A percentile compares a stretch with the other conserved stretches of the same genome.
phyloP scores from a whole-genome alignment of 768 basidiomycete genomes.

The Agrocybe praecox region DNA sequence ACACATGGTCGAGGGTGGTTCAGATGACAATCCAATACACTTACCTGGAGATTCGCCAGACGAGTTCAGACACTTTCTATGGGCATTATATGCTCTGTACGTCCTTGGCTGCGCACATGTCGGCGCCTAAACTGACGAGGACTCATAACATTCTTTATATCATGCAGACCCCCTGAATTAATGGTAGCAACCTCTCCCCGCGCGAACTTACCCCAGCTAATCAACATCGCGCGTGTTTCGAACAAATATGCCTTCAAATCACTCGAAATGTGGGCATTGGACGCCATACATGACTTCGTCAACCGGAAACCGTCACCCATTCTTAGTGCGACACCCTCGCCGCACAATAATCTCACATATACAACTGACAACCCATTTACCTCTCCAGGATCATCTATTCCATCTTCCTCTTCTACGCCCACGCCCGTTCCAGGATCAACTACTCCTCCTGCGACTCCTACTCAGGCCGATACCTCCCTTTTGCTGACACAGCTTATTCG shows the following conservation, averaged over 20 bases:
- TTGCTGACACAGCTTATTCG: conserved; percentile 63
- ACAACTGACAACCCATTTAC: conserved; percentile 30
- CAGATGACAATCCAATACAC: conserved; percentile 66
- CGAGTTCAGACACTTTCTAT: conserved; percentile 75
- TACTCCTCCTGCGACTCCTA: conserved; percentile 1
- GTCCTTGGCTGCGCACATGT: conserved; percentile 20
- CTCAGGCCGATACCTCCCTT: conserved; percentile 36
- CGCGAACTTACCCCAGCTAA: conserved; percentile 48
- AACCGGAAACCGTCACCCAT: conserved; percentile 57
- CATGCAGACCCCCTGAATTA: conserved; percentile 62
- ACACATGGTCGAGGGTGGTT: conserved; percentile 52
- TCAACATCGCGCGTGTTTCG: conserved; percentile 62
- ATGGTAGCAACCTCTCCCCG: conserved; percentile 45
- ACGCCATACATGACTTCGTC: conserved; percentile 71
- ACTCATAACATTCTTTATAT: background rate
- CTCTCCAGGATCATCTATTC: conserved; percentile 8
- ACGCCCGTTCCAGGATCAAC: background rate
- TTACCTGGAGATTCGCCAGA: conserved; percentile 62
- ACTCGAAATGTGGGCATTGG: conserved; percentile 74
- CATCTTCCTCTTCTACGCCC: background rate
- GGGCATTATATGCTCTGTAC: conserved; percentile 77
- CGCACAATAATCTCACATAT: conserved; percentile 14
- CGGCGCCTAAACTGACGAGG: background rate
- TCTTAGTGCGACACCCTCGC: conserved; percentile 40
- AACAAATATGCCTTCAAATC: conserved; percentile 79